phyloP scores from a whole-genome alignment of 805 yeast genomes.

The Nakazawaea ernobii region DNA sequence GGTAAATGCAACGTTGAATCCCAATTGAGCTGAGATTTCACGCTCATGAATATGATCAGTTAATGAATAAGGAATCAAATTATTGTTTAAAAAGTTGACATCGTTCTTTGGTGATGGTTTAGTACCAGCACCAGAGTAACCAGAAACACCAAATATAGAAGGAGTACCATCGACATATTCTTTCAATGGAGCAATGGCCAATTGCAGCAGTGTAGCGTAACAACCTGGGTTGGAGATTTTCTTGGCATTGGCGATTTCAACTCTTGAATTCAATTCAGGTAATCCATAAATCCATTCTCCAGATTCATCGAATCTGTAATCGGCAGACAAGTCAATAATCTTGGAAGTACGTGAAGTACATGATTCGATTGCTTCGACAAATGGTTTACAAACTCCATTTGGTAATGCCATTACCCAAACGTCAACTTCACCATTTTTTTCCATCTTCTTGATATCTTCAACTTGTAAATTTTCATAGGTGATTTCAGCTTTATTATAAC shows the following conservation, averaged over 20 bases:
- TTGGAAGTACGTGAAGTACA: constrained; percentile 53
- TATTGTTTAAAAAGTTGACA: constrained; percentile 63
- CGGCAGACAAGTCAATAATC: constrained; percentile 91
- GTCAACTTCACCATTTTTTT: constrained; percentile 73
- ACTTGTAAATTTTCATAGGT: constrained; percentile 80
- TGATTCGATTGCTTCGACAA: constrained; percentile 73
- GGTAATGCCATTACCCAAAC: constrained; percentile 99
- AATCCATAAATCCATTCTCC: constrained; percentile 92
- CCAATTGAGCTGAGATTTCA: constrained; percentile 81
- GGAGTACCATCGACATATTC: constrained; percentile 69
- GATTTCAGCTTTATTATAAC: constrained; percentile 77
- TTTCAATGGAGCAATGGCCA: constrained; percentile 83
- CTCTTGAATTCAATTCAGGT: constrained; percentile 82
- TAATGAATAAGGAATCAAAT: constrained; percentile 89
- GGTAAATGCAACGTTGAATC: constrained; percentile 75
- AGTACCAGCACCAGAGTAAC: constrained; percentile 99
- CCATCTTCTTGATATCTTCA: constrained; percentile 79
- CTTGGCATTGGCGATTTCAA: constrained; percentile 58
- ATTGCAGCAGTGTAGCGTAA: constrained; percentile 97
- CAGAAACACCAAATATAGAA: constrained; percentile 89
- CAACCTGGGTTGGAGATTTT: constrained; percentile 97
- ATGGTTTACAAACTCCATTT: constrained; percentile 91
- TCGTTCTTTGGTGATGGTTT: constrained; percentile 97
- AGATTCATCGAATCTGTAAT: constrained; percentile 86
- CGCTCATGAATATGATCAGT: constrained; percentile 97